Evolutionary conservation across 2,329 filamentous ascomycete species (phyloP), one percentile per base, ranked within the genome.

Genomic region (Chrysosporium keratinophilum): DNA sequence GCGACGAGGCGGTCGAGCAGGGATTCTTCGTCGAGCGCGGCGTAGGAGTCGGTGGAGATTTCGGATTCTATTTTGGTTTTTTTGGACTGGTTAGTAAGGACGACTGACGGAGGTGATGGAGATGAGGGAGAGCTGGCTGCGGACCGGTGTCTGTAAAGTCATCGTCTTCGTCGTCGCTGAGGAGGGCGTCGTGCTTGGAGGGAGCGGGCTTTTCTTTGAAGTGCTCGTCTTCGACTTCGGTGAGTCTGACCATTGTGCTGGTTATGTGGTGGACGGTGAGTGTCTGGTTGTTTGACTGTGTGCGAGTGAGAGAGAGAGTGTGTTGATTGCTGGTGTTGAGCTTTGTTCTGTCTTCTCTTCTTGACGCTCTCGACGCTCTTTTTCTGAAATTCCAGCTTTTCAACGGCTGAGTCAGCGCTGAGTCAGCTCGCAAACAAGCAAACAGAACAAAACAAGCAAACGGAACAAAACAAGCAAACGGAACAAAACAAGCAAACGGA

Each of bases 191-290:
- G 55, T 80, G 77, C 61, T 77, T 76, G 60, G 71, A 68, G 58
- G 82, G 74, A 65, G 85, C 83, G 62, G 78, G 74, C 71, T 85
- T 83, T 63, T 79, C 75, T 70, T 81, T 76, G 78, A 96, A 95
- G 74, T 94, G 87, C 79, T 96, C 90, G 70, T 97, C 91, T 69
- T 94, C 85, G 67, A 97, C 91, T 78, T 97, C 91, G 69, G 88
- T 87, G 69, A 97, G 87, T 74, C 91, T 88, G 72, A 97, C 91
- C 91, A 97, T 96, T 50, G 19, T 51, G 49, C 35, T 37, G 35
- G 3, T 37, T n/a, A 9, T 37, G 35, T 7, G 23, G 23, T 28
- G 23, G 23, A 28, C 23, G 23, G 23, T n/a, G n/a, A 7, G 23
- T 28, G 23, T 28, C 7, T 28, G 23, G 23, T 28, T 28, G 23